Evolutionary conservation across 768 basidiomycete genomes (phyloP).

Genomic region (Cystobasidium tubakii): DNA sequence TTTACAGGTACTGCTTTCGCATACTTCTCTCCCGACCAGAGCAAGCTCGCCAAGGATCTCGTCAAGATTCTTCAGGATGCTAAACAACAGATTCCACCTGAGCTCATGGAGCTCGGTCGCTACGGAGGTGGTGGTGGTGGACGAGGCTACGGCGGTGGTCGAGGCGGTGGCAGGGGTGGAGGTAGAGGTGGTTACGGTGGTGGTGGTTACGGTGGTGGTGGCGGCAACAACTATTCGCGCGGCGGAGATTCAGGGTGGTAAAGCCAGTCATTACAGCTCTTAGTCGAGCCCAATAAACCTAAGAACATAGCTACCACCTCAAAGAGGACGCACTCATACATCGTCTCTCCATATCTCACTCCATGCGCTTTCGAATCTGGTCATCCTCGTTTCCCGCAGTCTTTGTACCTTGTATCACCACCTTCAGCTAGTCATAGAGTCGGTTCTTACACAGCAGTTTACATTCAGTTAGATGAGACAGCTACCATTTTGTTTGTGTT

Average conservation of each 20-base stretch:
- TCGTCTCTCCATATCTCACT: too few relatives aligned
- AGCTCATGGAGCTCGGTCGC: constrained; percentile 60
- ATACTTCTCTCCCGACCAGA: constrained; percentile 52
- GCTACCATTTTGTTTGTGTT: neutral
- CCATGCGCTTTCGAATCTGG: neutral
- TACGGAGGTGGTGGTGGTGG: constrained; percentile 44
- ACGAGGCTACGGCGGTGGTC: constrained; percentile 56
- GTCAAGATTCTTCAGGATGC: constrained; percentile 78
- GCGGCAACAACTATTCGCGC: neutral
- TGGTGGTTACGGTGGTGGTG: constrained; percentile 13
- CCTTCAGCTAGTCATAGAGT: neutral
- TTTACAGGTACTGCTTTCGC: constrained; percentile 55
- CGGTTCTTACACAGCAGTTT: neutral
- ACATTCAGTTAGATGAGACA: neutral
- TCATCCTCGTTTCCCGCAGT: neutral
- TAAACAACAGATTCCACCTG: constrained; percentile 75
- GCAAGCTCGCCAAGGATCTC: constrained; percentile 83
- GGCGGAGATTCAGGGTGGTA: constrained; percentile 11
- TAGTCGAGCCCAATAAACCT: too few relatives aligned
- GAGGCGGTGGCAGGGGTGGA: constrained; percentile 61
- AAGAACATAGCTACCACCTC: too few relatives aligned
- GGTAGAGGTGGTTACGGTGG: constrained; percentile 50
- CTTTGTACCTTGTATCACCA: neutral
- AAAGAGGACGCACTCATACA: too few relatives aligned
- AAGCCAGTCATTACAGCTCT: too few relatives aligned